Base-by-base conservation (phyloP, 2,329 filamentous ascomycete species). In the Fonsecaea erecta region DNA sequence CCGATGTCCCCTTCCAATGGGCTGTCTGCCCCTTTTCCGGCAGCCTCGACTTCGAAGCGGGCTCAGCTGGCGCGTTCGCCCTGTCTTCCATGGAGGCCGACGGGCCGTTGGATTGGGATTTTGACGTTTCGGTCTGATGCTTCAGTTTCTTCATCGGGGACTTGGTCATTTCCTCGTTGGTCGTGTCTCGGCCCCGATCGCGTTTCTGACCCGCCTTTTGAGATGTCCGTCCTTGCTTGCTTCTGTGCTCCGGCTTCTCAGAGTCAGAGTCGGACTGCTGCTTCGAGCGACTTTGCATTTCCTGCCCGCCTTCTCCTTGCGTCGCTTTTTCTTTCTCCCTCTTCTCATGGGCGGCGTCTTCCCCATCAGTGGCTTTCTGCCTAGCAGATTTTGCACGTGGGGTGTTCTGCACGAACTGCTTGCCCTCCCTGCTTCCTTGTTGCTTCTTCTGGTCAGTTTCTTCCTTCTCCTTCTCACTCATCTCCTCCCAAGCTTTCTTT, bases 401-500 rank as follows among this genome's bases (percentile, higher is more conserved):
- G 1, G 80, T 81, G 70, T 82, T 82, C 1, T 68, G 72, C 30
- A 82, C 80, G 72, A 76, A 75, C 64, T 81, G 80, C 68, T 78
- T 78, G 11, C 80, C 79, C 60, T 80, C 65, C 66, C 78, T 78
- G 61, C 75, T 73, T 35, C 70, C 77, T 57, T 74, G 67, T 61
- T 73, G 68, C 71, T 78, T 79, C 71, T 73, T 79, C 64, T 76
- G 60, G 30, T 80, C 77, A 8, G 79, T 81, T 65, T 76, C 74
- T 62, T 80, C 68, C 65, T 81, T 82, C 71, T 81, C 79, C 26
- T 76, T 66, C 46, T 82, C 79, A 48, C 69, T 77, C 80, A 83
- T 79, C 54, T 79, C 70, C 70, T 83, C 79, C 81, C 80, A 82
- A 1, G 80, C 81, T 66, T 81, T 78, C 71, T 81, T 82, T 0